Base-by-base conservation (phyloP, 371 early-diverging fungal genomes). In the Zopfochytrium polystomum region DNA sequence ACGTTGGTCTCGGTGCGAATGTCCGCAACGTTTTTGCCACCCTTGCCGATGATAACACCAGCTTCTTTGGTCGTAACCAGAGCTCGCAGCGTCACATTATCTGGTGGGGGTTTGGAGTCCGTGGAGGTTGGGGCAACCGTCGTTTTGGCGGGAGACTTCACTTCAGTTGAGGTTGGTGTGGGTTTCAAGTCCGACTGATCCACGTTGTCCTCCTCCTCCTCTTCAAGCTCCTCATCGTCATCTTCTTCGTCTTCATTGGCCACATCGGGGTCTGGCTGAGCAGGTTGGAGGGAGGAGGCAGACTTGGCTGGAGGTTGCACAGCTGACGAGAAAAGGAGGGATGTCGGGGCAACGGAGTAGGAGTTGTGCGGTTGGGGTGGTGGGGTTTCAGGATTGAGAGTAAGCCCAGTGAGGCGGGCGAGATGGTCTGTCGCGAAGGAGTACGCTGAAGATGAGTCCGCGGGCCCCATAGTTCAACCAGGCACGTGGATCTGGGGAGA, bases 41-140 rank as follows among this genome's bases (percentile, higher is more conserved):
- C 83, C 76, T 87, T 87, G 55, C 95, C 95, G 61, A 95, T 95
- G 56, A 95, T 86, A 34, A 92, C 88, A 62, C 95, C 93, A 25
- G 95, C 95, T 72, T 94, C 95, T 73, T 90, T 91, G 65, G 54
- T 87, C 27, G 88, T 81, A 22, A 93, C 87, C 18, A 93, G 78
- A n/a, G 90, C 87, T 48, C 93, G 88, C 63, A 93, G 76, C n/a
- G 88, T 87, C 48, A 92, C 47, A 25, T 29, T 59, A 23, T 6
- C 22, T 29, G 11, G 13, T 7, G 30, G 6, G 30, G 7, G 23
- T 30, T 7, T 13, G 23, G 11, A 29, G 7, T 32, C 32, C 6
- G 52, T n/a, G 52, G 52, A 52, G 32, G 52, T 15, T 2, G 52
- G 32, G 18, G 23, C 23, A 23, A 26, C 48, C 23, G 42, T 38